Evolutionary conservation across 306 rosid species (phyloP).

Genomic region (Gastrolobium villosum): DNA sequence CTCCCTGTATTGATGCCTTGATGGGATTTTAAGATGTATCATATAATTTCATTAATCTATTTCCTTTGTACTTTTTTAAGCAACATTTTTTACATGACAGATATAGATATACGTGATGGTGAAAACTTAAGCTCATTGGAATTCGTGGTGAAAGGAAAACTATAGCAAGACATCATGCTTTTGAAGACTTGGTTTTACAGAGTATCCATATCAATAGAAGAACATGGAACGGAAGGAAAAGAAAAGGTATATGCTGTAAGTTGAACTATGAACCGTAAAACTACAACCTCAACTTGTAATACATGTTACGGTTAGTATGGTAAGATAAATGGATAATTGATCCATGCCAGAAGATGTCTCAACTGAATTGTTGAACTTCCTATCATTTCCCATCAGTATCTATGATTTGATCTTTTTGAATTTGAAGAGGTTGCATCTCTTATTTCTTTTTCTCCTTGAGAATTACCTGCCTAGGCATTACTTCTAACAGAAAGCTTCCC

Average conservation of each 20-base stretch:
- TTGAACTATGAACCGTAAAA: conserved; percentile 1
- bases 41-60: too few species aligned
- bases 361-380: background rate
- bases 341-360: background rate
- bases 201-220: background rate
- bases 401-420: conserved; percentile 52
- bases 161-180: background rate
- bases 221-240: too few species aligned
- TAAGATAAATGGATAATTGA: background rate
- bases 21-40: too few species aligned
- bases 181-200: background rate
- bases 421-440: conserved; percentile 55
- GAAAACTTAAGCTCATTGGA: too few species aligned
- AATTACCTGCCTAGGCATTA: conserved; percentile 90
- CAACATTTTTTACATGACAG: too few species aligned
- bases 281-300: background rate
- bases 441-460: conserved; percentile 78
- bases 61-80: too few species aligned
- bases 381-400: conserved; percentile 10
- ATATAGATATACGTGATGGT: too few species aligned
- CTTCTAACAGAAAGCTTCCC: conserved; percentile 87
- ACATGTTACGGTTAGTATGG: background rate
- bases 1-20: too few species aligned
- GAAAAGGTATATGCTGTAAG: background rate
- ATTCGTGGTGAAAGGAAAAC: conserved; percentile 17